Conservation (phyloP, 345 rosid genomes). For the Hevea brasiliensis region DNA sequence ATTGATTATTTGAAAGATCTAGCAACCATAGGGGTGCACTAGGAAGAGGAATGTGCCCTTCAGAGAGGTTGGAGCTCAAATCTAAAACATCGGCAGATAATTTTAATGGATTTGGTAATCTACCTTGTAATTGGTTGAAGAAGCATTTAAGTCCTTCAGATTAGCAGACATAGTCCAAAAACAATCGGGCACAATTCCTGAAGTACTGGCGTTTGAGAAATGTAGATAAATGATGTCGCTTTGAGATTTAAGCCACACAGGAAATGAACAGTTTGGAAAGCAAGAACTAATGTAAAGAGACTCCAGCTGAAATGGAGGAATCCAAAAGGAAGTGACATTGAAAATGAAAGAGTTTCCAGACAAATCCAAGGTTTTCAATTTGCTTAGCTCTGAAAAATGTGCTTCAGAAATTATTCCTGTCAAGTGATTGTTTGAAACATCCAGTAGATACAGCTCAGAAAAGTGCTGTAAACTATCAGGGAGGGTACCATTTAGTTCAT, state of each 20-base stretch:
- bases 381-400: background rate
- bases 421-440: background rate
- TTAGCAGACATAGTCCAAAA: slow-evolving; percentile 32
- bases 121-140: slow-evolving; percentile 10
- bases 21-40: background rate
- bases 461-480: slow-evolving; percentile 29
- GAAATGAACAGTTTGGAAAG: slow-evolving; percentile 47
- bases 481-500: slow-evolving; percentile 47
- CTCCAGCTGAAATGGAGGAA: slow-evolving; percentile 53
- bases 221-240: slow-evolving; percentile 37
- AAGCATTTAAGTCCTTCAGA: slow-evolving; percentile 8
- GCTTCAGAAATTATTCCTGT: background rate
- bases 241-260: slow-evolving; percentile 57
- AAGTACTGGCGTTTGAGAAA: slow-evolving; percentile 44
- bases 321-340: slow-evolving; percentile 41
- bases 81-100: background rate
- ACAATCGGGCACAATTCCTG: slow-evolving; percentile 46
- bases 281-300: slow-evolving; percentile 47
- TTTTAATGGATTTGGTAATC: background rate
- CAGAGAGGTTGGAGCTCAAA: slow-evolving; percentile 20
- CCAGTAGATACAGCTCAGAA: no score
- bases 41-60: slow-evolving; percentile 18
- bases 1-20: slow-evolving; percentile 16
- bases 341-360: slow-evolving; percentile 40
- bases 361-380: slow-evolving; percentile 26